Base-by-base conservation (phyloP, 805 yeast genomes). In the Spathaspora girioi region DNA sequence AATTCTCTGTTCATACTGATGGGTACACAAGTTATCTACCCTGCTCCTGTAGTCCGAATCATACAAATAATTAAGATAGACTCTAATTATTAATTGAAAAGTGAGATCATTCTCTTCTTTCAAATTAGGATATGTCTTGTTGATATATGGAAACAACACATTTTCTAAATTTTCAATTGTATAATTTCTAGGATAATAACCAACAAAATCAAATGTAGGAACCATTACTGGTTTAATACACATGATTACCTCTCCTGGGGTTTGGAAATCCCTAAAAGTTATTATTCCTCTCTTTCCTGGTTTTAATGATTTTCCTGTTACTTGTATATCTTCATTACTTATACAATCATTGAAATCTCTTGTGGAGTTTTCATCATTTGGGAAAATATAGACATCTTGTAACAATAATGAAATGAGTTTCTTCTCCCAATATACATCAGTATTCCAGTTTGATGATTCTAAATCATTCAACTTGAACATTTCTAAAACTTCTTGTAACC, bases 11-110 rank as follows among this genome's bases (percentile, higher is more conserved):
- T 51, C 48, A 14, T 11, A 12, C 35, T 51, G 50, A 38, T 47
- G 54, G 6, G 51, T 51, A n/a, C 47, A 51, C 26, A 51, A 51
- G 12, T 51, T 51, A 19, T 47, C 17, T 10, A 51, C 42, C n/a
- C 40, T 48, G 5, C 12, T 11, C 18, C 48, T 19, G 38, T 35
- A 44, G 18, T 48, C 31, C 2, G 17, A 3, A 23, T 44, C 23
- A n/a, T 43, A 38, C 15, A 51, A 43, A 15, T 47, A 51, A 4
- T 23, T 38, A 7, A 41, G 43, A 12, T 40, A 40, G 10, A 45
- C 38, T 42, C 49, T 32, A 12, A 50, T 1, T 2, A 26, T 11
- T 10, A 50, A 26, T 5, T 20, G 3, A 18, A 27, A 9, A 7
- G 40, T 38, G 20, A 17, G 29, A 18, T 40, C 27, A 17, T 45